Percentiles rank a stretch among this genome's conserved stretches.
Conservation (phyloP, 768 basidiomycete genomes). For the Leccinum arenicola region DNA sequence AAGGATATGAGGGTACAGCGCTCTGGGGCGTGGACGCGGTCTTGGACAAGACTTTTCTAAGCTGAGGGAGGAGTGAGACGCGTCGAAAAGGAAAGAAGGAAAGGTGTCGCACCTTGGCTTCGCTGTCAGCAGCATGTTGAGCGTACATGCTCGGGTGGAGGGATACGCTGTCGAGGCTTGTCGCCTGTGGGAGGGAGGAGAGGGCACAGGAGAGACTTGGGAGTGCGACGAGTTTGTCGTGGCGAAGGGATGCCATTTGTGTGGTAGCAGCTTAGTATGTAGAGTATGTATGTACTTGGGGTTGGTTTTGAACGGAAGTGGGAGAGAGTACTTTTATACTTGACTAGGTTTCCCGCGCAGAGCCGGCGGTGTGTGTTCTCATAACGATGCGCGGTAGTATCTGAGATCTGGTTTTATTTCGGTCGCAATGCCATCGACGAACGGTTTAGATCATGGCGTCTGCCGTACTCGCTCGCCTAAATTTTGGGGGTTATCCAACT, state of each 20-base stretch:
- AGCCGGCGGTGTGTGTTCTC: slow-evolving; percentile 14
- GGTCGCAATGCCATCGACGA: slow-evolving; percentile 20
- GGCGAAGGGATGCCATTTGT: slow-evolving; percentile 34
- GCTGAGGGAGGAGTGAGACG: slow-evolving; percentile 33
- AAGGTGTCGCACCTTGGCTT: slow-evolving; percentile 60
- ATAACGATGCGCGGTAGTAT: slow-evolving; percentile 26
- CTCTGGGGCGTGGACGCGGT: slow-evolving; percentile 36
- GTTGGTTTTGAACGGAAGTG: not conserved
- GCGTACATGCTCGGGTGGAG: slow-evolving; percentile 72
- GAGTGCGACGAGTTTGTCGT: slow-evolving; percentile 62
- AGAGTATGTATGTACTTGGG: not conserved
- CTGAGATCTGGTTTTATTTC: slow-evolving; percentile 22
- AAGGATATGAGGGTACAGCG: slow-evolving; percentile 32
- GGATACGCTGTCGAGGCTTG: slow-evolving; percentile 60
- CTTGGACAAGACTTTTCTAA: slow-evolving; percentile 64
- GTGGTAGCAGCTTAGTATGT: not conserved
- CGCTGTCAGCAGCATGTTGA: slow-evolving; percentile 64
- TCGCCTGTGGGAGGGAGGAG: slow-evolving; percentile 68
- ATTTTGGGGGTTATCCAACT: slow-evolving; percentile 25
- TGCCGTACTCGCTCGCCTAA: slow-evolving; percentile 23
- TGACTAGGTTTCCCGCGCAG: slow-evolving; percentile 2
- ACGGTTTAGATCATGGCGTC: not conserved
- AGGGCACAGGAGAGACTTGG: slow-evolving; percentile 72
- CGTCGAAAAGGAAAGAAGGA: not conserved
- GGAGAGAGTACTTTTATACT: slow-evolving; percentile 17